phyloP scores from a whole-genome alignment of 2,329 filamentous ascomycete species.

The Apiospora saccharicola region DNA sequence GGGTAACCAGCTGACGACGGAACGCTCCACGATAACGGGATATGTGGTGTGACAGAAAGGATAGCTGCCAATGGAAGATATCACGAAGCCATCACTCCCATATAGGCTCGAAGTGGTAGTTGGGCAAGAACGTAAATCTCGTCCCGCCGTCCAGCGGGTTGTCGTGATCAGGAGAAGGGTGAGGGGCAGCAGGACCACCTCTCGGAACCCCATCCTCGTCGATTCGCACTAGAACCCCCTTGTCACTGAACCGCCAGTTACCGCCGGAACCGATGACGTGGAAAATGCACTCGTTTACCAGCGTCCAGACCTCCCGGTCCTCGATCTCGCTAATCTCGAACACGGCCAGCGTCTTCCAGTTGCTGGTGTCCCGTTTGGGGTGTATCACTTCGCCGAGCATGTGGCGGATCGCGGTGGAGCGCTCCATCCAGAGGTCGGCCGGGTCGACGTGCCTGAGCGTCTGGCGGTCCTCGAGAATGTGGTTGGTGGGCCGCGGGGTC shows the following conservation, averaged over 20 bases:
- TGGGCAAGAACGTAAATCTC: neutral
- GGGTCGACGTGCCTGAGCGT: conserved; percentile 50
- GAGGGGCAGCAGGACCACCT: neutral
- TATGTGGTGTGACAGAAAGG: neutral
- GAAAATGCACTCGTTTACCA: conserved; percentile 35
- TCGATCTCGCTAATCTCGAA: conserved; percentile 60
- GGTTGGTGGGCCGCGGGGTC: conserved; percentile 44
- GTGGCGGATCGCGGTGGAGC: conserved; percentile 57
- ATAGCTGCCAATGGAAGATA: neutral
- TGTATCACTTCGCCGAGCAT: conserved; percentile 50
- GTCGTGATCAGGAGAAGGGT: neutral
- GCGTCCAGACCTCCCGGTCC: conserved; percentile 54
- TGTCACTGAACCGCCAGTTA: neutral
- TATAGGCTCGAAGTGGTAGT: conserved; percentile 2
- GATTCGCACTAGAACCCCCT: conserved; percentile 4
- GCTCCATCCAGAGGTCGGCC: conserved; percentile 61
- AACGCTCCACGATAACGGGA: too few species aligned
- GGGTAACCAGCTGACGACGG: too few species aligned
- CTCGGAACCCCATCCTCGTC: neutral
- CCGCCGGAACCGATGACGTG: neutral
- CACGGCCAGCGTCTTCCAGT: conserved; percentile 53
- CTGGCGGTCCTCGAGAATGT: conserved; percentile 44
- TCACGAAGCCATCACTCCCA: neutral
- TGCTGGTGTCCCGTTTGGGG: conserved; percentile 32
- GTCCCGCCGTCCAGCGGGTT: neutral